A percentile compares a stretch with the other conserved stretches of the same genome.
Evolutionary conservation across 192 early-diverging fungal genomes (phyloP).

Genomic region (Mortierella hygrophila): DNA sequence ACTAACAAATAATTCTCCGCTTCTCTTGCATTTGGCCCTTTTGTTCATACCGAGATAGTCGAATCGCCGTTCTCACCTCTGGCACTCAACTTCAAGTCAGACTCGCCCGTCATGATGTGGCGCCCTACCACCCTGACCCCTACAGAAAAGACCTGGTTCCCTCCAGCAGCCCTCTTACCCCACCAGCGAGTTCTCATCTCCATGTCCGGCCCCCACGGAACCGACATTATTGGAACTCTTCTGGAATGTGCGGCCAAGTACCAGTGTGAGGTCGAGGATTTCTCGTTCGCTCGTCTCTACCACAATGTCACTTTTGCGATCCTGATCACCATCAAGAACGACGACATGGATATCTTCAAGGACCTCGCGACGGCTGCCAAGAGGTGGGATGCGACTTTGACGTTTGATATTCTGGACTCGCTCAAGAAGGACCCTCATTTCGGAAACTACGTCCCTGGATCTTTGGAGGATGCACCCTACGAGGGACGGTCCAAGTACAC

Average conservation of each 20-base stretch:
- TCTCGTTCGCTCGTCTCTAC: slow-evolving; percentile 89
- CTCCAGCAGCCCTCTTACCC: slow-evolving; percentile 63
- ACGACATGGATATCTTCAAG: slow-evolving; percentile 83
- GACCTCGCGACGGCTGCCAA: slow-evolving; percentile 81
- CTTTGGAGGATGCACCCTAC: slow-evolving; percentile 89
- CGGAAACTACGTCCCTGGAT: slow-evolving; percentile 57
- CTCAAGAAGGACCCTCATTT: slow-evolving; percentile 58
- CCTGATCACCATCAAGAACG: slow-evolving; percentile 78
- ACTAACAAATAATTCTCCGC: background rate
- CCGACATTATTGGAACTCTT: slow-evolving; percentile 90
- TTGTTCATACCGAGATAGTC: background rate
- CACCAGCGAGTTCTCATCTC: slow-evolving; percentile 86
- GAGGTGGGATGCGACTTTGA: slow-evolving; percentile 88
- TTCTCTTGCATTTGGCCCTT: background rate
- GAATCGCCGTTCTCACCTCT: slow-evolving; percentile 38
- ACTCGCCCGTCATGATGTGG: slow-evolving; percentile 47
- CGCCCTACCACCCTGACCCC: slow-evolving; percentile 26
- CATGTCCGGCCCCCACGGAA: slow-evolving; percentile 89
- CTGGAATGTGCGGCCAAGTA: slow-evolving; percentile 80
- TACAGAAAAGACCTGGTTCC: slow-evolving; percentile 60
- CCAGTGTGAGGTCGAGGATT: slow-evolving; percentile 86
- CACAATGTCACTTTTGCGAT: slow-evolving; percentile 96
- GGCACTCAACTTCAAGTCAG: slow-evolving; percentile 43
- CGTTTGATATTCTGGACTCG: slow-evolving; percentile 82
- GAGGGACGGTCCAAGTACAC: slow-evolving; percentile 86